Conservation (phyloP, 2,329 filamentous ascomycete genomes). For the Celoporthe dispersa region DNA sequence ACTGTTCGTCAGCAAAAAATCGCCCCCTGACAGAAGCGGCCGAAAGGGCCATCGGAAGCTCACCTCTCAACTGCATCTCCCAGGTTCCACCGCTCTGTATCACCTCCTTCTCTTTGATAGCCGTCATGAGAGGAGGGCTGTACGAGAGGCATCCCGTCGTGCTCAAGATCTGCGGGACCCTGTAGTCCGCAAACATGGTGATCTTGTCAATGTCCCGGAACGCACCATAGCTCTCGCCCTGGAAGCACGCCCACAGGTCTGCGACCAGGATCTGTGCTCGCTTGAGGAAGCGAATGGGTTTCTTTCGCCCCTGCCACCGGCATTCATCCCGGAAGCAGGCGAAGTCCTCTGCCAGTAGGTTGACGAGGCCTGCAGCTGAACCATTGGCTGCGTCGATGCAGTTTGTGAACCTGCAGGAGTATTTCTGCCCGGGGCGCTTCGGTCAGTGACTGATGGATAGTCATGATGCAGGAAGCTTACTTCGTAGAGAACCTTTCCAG, state of each 20-base stretch:
- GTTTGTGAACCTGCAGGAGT: slow-evolving; percentile 73
- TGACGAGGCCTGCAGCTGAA: slow-evolving; percentile 85
- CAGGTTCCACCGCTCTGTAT: slow-evolving; percentile 75
- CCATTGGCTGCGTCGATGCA: slow-evolving; percentile 74
- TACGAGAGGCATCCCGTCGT: slow-evolving; percentile 82
- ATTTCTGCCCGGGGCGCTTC: slow-evolving; percentile 59
- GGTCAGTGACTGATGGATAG: slow-evolving; percentile 25
- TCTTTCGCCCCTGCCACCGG: slow-evolving; percentile 70
- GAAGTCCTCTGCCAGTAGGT: slow-evolving; percentile 82
- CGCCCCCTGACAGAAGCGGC: neutral
- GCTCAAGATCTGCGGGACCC: slow-evolving; percentile 91
- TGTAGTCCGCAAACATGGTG: slow-evolving; percentile 99
- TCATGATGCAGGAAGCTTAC: slow-evolving; percentile 50
- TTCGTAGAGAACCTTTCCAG: slow-evolving; percentile 77
- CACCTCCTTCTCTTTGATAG: slow-evolving; percentile 66
- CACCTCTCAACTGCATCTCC: slow-evolving; percentile 86
- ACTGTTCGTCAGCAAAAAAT: neutral
- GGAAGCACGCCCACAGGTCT: slow-evolving; percentile 95
- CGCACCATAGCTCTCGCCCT: slow-evolving; percentile 75
- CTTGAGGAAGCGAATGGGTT: slow-evolving; percentile 82
- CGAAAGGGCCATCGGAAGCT: slow-evolving; percentile 32
- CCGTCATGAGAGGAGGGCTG: slow-evolving; percentile 75
- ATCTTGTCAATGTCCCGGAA: slow-evolving; percentile 94
- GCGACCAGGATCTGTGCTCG: slow-evolving; percentile 95
- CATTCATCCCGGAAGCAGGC: slow-evolving; percentile 84